Evolutionary conservation across 768 basidiomycete genomes (phyloP).

Genomic region (Auriculariales sp.): DNA sequence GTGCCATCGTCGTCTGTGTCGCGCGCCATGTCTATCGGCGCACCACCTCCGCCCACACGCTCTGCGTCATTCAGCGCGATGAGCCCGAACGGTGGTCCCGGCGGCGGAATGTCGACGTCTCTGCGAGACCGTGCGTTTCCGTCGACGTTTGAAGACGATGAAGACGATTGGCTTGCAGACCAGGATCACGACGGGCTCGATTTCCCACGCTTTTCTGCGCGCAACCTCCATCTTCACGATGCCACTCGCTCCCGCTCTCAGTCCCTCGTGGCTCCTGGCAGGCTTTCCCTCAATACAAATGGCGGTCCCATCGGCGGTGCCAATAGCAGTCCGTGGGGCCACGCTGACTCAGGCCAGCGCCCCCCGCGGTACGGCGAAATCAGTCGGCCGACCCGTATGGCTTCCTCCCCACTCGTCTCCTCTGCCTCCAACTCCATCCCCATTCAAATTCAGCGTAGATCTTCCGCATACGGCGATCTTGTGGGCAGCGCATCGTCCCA

Average conservation of each 20-base stretch:
- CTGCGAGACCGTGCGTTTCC: constrained; percentile 52
- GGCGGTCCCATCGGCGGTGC: constrained; percentile 16
- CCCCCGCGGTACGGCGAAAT: constrained; percentile 40
- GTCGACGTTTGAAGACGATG: constrained; percentile 73
- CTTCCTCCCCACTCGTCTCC: not conserved
- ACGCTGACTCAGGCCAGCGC: constrained; percentile 57
- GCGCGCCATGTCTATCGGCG: constrained; percentile 3
- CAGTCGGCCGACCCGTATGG: constrained; percentile 22
- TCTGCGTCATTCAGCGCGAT: constrained; percentile 54
- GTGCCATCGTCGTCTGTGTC: not conserved
- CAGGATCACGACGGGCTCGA: constrained; percentile 2
- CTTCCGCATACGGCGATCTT: not conserved
- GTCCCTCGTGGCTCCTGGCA: constrained; percentile 45
- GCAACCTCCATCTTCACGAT: constrained; percentile 33
- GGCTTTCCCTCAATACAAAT: constrained; percentile 18
- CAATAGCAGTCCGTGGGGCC: constrained; percentile 33
- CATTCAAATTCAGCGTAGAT: not conserved
- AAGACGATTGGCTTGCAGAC: constrained; percentile 16
- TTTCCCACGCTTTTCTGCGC: constrained; percentile 3
- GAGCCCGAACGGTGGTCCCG: constrained; percentile 8
- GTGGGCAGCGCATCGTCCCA: not conserved
- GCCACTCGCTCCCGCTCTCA: constrained; percentile 63
- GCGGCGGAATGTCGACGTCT: constrained; percentile 20
- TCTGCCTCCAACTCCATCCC: not conserved
- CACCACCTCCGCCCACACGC: constrained; percentile 39